Base-by-base conservation (phyloP, 345 rosid species). In the Hirschfeldia incana region DNA sequence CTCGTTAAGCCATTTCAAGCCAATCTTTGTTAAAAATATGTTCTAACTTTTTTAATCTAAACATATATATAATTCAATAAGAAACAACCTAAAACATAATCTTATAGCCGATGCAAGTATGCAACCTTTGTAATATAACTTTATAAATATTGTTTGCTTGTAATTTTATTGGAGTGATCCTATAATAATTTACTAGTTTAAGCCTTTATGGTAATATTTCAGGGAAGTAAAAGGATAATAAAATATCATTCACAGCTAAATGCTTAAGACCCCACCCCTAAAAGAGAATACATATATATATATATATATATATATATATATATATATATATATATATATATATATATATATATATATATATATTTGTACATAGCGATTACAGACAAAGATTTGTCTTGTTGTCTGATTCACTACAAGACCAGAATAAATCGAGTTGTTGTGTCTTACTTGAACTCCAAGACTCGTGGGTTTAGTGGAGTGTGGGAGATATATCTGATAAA, bases 1-100 rank as follows among this genome's bases (percentile, higher is more conserved):
- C 53, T 88, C 79, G 85, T 92, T 53, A 87, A 85, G 83, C 94
- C 92, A 15, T 87, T 79, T 67, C 92, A 82, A 44, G 78, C 90
- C 74, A 77, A 76, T 76, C 70, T 80, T 44, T 70, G 76, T 80
- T 75, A 70, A 63, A 55, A 69, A 44, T 44, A 60, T 42, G 32
- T 75, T 44, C 70, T 67, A 67, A 72, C 74, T 66, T 73, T 73
- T 57, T 16, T 42, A 42, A 72, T 32, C 53, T 72, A 29, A 58
- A 5, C 59, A 44, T 44, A 21, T 58, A 44, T 44, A 21, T 58
- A 42, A 17, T 55, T 59, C 63, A 72, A 78, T 78, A 72, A 78
- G 63, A 55, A 57, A 58, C 61, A 46, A 65, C 15, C 57, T 49
- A 49, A 44, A 49, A n/a, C 16, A 49, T 3, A 49, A 49, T 13